Base-by-base conservation (phyloP, 2,329 filamentous ascomycete genomes). In the Penicillium hesseltinei region DNA sequence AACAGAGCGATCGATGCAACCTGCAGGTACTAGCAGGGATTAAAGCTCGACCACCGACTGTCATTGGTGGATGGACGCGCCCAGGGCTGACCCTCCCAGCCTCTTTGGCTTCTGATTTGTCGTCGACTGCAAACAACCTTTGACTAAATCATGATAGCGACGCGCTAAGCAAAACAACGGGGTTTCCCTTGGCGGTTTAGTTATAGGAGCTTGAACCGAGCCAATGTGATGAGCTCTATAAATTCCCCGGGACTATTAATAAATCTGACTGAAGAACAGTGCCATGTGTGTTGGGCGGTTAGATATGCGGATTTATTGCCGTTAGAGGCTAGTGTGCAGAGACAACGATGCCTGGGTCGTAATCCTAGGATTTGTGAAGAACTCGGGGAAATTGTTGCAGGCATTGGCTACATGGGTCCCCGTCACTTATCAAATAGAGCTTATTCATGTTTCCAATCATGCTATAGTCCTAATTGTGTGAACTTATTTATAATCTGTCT, bases 141-240 rank as follows among this genome's bases (percentile, higher is more conserved):
- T 54, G 54, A 40, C 56, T 59, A 53, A 61, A 61, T 62, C 54
- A 50, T 61, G 57, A 59, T 47, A 51, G 53, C 59, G 56, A 51
- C 60, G 64, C 63, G 59, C 69, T 66, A 69, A 65, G 60, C 62
- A 63, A 70, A 69, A 67, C 65, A 65, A 52, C 48, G 54, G 55
- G 47, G 50, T 62, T 61, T 45, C 60, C 45, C 55, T 54, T 50
- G 61, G 66, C 66, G 61, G 57, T 60, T 63, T 52, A 33, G 19
- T 53, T 58, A 52, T 43, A 50, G 50, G 23, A 42, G 48, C 53
- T 49, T 44, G 31, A n/a, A 45, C 38, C 25, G 45, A 44, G 11
- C 51, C 51, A 57, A 59, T 55, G 49, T 39, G 29, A 38, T 47
- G 29, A 35, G 50, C 19, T 19, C 47, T 58, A 40, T 52, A 35